phyloP scores from a whole-genome alignment of 2,329 filamentous ascomycete genomes.

The Aspergillus thermomutatus region DNA sequence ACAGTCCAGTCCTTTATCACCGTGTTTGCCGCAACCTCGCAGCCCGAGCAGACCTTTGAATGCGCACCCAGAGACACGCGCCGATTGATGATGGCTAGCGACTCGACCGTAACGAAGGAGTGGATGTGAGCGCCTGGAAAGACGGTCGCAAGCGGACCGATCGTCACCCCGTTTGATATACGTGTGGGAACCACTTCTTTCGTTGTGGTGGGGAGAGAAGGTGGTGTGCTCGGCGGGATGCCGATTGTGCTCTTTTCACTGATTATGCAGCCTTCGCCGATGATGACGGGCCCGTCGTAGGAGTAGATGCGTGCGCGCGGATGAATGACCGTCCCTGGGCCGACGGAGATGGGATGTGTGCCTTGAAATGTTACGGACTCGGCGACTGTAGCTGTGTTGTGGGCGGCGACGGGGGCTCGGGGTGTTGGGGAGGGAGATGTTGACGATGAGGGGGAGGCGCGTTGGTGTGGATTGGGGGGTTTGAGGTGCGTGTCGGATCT shows the following conservation, averaged over 20 bases:
- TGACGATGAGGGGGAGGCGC: conserved; percentile 21
- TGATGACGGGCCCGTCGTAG: conserved; percentile 70
- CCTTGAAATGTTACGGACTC: conserved; percentile 51
- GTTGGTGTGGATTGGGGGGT: conserved; percentile 27
- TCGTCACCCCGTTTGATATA: conserved; percentile 37
- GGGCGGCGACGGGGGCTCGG: conserved; percentile 35
- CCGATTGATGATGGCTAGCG: conserved; percentile 37
- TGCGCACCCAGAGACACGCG: conserved; percentile 47
- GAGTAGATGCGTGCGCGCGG: conserved; percentile 79
- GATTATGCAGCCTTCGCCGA: conserved; percentile 79
- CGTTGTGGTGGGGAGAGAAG: conserved; percentile 1
- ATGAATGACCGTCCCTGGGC: conserved; percentile 77
- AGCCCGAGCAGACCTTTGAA: conserved; percentile 67
- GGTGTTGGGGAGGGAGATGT: conserved; percentile 24
- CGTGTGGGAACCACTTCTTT: conserved; percentile 20
- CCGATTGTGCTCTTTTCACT: conserved; percentile 59
- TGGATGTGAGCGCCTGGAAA: conserved; percentile 39
- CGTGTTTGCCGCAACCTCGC: conserved; percentile 56
- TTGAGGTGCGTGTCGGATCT: conserved; percentile 16
- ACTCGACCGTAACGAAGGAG: conserved; percentile 42
- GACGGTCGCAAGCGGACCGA: conserved; percentile 38
- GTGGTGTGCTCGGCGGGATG: conserved; percentile 44
- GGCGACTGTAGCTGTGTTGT: conserved; percentile 38
- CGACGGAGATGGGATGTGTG: conserved; percentile 73
- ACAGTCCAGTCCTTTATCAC: conserved; percentile 65